Evolutionary conservation across 257 asterid genomes (phyloP), one percentile per base, ranked within the genome.

Genomic region (Penstemon eatonii): DNA sequence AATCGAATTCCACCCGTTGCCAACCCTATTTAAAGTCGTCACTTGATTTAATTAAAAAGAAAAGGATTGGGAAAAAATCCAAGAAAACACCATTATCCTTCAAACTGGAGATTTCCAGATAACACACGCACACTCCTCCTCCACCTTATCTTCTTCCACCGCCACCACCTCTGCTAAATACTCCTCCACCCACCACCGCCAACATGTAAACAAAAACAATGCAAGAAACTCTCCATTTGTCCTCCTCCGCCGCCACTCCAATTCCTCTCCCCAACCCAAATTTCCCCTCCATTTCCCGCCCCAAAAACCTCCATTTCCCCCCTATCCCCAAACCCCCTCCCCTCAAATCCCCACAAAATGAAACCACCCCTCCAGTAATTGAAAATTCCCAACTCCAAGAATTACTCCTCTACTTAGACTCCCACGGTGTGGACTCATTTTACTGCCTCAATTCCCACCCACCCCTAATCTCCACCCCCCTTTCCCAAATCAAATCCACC

Each of bases 361-460:
- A 59, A 39, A 43, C 12, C 63, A 42, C 15, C 67, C 65, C 73
- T 58, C 70, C 72, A 9, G 44, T 67, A 41, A 5, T 56, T 56
- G 42, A 46, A n/a, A 57, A 8, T 37, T 68, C 79, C 49, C 77
- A 49, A 5, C 83, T 78, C 68, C 91, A 86, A 12, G 98, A 89
- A 12, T 68, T 79, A 6, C 83, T 92, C 71, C 90, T 87, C 60
- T 92, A 79, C 83, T 66, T 92, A 39, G 98, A 92, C 74, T 89
- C 98, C 47, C 82, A 84, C 44, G 96, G 96, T 19, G 70, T 92
- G 9, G 98, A 92, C 74, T 89, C 92, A 38, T 70, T 87, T 38
- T 42, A 79, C 79, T 85, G 90, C 86, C 81, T 87, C 66, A 66
- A 81, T 56, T 62, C 81, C 49, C 88, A 83, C 63, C 95, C 96